Evolutionary conservation across 2,329 filamentous ascomycete species (phyloP).

Genomic region (Periconia digitata): DNA sequence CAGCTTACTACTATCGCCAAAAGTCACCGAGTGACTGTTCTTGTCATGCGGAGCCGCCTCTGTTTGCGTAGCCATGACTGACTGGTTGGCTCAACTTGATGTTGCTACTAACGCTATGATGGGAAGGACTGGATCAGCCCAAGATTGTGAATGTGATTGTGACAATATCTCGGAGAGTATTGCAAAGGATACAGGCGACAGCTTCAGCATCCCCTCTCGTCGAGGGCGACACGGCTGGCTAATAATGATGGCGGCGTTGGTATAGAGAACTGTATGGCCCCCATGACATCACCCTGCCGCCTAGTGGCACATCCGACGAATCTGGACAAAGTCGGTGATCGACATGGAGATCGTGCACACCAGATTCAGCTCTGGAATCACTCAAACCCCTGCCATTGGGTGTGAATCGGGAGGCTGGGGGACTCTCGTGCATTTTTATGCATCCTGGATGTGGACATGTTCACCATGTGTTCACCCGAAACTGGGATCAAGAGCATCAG

Average conservation of each 20-base stretch:
- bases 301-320: no score
- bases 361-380: no score
- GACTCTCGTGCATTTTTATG: background rate
- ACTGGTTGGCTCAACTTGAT: background rate
- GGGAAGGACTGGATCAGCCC: background rate
- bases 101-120: background rate
- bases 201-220: constrained; percentile 5
- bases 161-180: background rate
- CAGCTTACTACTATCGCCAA: constrained; percentile 9
- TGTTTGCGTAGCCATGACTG: constrained; percentile 31
- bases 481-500: background rate
- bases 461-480: constrained; percentile 1
- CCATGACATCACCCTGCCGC: constrained; percentile 32
- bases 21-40: constrained; percentile 20
- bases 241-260: constrained; percentile 28
- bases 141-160: background rate
- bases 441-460: background rate
- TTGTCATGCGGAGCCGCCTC: constrained; percentile 20
- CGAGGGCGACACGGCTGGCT: constrained; percentile 18
- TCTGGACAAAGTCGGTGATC: constrained; percentile 11
- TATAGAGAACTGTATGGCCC: constrained; percentile 5
- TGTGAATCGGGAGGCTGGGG: background rate
- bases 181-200: background rate
- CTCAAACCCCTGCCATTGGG: background rate
- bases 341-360: constrained; percentile 10